phyloP scores from a whole-genome alignment of 2,329 filamentous ascomycete species.

The Pezicula neosporulosa region DNA sequence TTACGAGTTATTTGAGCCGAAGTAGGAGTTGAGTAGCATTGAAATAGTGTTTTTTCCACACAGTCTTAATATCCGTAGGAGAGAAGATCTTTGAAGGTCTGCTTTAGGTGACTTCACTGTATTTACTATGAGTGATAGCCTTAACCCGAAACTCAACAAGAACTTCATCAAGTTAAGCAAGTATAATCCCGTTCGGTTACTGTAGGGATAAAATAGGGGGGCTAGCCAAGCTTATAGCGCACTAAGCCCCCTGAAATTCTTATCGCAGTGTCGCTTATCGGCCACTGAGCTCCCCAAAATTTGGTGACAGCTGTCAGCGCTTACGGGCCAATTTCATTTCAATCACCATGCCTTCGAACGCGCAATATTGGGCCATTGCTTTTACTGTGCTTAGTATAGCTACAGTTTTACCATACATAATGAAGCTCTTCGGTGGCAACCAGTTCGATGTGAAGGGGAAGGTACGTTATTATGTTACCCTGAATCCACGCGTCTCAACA shows the following conservation, averaged over 20 bases:
- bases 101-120: too few relatives aligned
- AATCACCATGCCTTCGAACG: conserved; percentile 8
- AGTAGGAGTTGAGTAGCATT: too few relatives aligned
- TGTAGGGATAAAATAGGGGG: too few relatives aligned
- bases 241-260: background rate
- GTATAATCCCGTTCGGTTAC: too few relatives aligned
- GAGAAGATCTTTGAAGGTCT: too few relatives aligned
- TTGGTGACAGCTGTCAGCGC: background rate
- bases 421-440: conserved; percentile 72
- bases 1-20: too few relatives aligned
- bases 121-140: too few relatives aligned
- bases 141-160: too few relatives aligned
- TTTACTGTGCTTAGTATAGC: conserved; percentile 11
- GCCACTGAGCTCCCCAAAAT: background rate
- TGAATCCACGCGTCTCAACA: background rate
- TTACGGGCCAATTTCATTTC: background rate
- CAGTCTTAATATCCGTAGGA: too few relatives aligned
- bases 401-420: conserved; percentile 36
- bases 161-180: too few relatives aligned
- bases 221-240: too few relatives aligned
- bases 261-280: conserved; percentile 11
- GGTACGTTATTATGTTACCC: conserved; percentile 43
- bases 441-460: conserved; percentile 82
- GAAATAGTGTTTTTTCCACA: too few relatives aligned
- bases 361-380: conserved; percentile 13